Evolutionary conservation across 805 yeast species (phyloP).

Genomic region (Myxozyma melibiosi): DNA sequence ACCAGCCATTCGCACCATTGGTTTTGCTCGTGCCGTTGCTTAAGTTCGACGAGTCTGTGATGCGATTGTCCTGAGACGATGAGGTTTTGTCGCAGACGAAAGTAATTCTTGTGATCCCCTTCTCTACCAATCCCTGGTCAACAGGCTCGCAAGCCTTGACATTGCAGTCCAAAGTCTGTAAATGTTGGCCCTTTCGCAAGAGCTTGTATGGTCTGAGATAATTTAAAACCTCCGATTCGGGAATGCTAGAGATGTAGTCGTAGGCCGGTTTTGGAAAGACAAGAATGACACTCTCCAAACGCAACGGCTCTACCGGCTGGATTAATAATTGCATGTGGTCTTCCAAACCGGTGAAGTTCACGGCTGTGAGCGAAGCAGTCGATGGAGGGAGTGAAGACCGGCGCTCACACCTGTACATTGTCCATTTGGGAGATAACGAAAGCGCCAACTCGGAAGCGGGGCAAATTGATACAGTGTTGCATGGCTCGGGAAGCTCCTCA

Average conservation of each 20-base stretch:
- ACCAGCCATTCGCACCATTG: slow-evolving; percentile 23
- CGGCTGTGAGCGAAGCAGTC: slow-evolving; percentile 1
- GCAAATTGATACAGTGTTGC: slow-evolving; percentile 8
- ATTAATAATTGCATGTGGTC: slow-evolving; percentile 21
- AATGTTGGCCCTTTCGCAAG: slow-evolving; percentile 6
- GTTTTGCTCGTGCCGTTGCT: neutral
- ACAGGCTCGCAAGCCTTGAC: slow-evolving; percentile 61
- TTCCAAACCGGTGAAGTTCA: neutral
- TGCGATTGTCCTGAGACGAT: slow-evolving; percentile 23
- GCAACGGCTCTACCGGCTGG: slow-evolving; percentile 30
- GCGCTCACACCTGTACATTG: slow-evolving; percentile 7
- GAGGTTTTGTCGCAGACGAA: slow-evolving; percentile 47
- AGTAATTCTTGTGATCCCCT: slow-evolving; percentile 53
- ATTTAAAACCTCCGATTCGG: slow-evolving; percentile 44
- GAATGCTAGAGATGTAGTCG: slow-evolving; percentile 41
- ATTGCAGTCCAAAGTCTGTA: slow-evolving; percentile 5
- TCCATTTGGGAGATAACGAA: slow-evolving; percentile 5
- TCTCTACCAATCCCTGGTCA: slow-evolving; percentile 61
- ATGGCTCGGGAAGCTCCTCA: no score
- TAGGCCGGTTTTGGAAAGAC: slow-evolving; percentile 55
- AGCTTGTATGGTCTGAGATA: slow-evolving; percentile 20
- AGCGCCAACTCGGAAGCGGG: slow-evolving; percentile 1
- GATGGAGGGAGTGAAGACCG: slow-evolving; percentile 19
- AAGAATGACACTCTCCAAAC: slow-evolving; percentile 47
- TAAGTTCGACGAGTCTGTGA: slow-evolving; percentile 30